phyloP scores from a whole-genome alignment of 768 basidiomycete genomes.

The Podaxis sp. region DNA sequence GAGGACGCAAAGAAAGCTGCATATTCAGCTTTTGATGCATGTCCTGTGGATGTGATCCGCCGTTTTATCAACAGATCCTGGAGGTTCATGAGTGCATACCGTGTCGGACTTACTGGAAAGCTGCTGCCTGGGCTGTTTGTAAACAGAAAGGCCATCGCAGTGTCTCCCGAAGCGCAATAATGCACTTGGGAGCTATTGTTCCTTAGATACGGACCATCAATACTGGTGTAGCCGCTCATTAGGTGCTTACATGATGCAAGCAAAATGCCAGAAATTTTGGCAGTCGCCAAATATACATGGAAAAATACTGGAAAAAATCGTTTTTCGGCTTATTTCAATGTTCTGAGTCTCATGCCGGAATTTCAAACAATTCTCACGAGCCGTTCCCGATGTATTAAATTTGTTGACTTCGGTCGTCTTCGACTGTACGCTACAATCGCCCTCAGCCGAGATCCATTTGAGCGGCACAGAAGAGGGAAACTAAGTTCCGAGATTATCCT shows the following conservation, averaged over 20 bases:
- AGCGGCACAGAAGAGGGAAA: too few relatives aligned
- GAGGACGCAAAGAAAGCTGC: constrained; percentile 28
- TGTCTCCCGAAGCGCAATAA: constrained; percentile 15
- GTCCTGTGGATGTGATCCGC: constrained; percentile 33
- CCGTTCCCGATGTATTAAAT: too few relatives aligned
- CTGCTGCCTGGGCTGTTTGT: constrained; percentile 36
- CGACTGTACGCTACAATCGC: too few relatives aligned
- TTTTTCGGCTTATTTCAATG: constrained; percentile 11
- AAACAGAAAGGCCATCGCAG: constrained; percentile 33
- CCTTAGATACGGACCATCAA: not conserved
- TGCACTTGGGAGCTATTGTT: too few relatives aligned
- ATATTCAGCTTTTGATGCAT: constrained; percentile 29
- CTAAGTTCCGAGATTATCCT: too few relatives aligned
- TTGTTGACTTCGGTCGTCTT: too few relatives aligned
- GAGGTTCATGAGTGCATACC: constrained; percentile 35
- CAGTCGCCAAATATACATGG: constrained; percentile 11
- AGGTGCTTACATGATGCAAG: not conserved
- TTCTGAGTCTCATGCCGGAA: too few relatives aligned
- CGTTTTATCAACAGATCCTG: constrained; percentile 35
- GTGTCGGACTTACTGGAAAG: constrained; percentile 33
- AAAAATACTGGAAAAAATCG: constrained; percentile 14
- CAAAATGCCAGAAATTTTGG: constrained; percentile 12
- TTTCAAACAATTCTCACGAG: too few relatives aligned
- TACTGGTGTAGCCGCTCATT: too few relatives aligned
- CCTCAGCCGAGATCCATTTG: too few relatives aligned